Evolutionary conservation across 2,329 filamentous ascomycete species (phyloP), one percentile per base, ranked within the genome.

Genomic region (Cladosporium sp.): DNA sequence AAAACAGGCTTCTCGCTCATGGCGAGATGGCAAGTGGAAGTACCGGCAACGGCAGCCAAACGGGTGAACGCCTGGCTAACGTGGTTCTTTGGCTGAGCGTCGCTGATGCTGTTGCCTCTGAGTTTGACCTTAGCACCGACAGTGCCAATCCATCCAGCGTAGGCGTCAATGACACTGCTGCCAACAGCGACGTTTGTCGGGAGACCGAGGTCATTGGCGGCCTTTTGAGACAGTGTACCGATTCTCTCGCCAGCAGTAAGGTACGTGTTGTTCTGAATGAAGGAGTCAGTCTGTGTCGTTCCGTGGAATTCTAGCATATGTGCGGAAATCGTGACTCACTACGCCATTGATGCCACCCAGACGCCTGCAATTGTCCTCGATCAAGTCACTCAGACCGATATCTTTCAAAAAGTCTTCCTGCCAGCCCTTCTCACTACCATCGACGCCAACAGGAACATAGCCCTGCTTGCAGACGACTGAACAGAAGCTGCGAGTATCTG

Each of bases 381-480:
- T 39, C 30, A 51, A 12, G 58, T 96, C 91, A 32, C 79, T 80
- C n/a, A 99, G 78, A 13, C 93, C 93, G 64, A 99, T 95, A 7
- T 84, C 80, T 24, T 82, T 80, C 57, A 95, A 83, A 65, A 99
- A 99, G 64, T 97, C 92, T 60, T 92, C 88, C 68, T 97, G 92
- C 93, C 93, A 99, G 29, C 93, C 93, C 74, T 96, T 97, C 52
- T 95, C 89, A 69, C 90, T 96, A 42, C 91, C 91, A 61, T 99
- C 93, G 5, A 97, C 90, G 44, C 93, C 93, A n/a, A 96, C 88
- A 1, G 93, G 93, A 1, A 99, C 88, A 65, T 84, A 97, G 1
- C 92, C 93, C 70, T 99, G 93, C 77, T 97, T 99, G 72, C 93
- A 97, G 37, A 96, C 91, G 7, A 91, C 88, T 66, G 89, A 96